Evolutionary conservation across 2,329 filamentous ascomycete species (phyloP), one percentile per base, ranked within the genome.

Genomic region (Trichoderma koningii): DNA sequence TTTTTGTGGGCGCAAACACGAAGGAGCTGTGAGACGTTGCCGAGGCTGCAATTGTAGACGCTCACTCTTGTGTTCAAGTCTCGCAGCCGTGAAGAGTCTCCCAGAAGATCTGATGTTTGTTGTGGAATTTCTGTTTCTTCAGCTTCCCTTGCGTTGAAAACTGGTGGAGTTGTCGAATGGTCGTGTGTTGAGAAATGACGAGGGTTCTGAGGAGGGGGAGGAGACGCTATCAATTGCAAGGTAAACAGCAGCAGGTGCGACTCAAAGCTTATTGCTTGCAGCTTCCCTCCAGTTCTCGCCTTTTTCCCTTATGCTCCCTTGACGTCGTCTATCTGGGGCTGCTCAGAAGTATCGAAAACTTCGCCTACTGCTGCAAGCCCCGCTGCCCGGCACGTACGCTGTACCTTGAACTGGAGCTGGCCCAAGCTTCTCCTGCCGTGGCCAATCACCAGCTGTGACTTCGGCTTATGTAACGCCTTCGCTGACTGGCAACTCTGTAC

Each of bases 381-480:
- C 38, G 21, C 47, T 19, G 23, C 15, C 12, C 1, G 14, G 9
- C 17, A 55, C 1, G 66, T 66, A 64, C 34, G 30, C 2, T 21
- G 45, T 66, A 61, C 60, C 61, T 68, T 26, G 10, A 1, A 44
- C 7, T 15, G 9, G 34, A 14, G 53, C 3, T 56, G 42, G 48
- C 66, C 63, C 53, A 55, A 66, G 59, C 59, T 66, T 14, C 30
- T 42, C n/a, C n/a, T 30, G 23, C 41, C 44, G 19, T 7, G 51
- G n/a, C 75, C 75, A 77, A 76, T 76, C 72, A 75, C 14, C 19
- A 51, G 7, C 5, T 10, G 42, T 64, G 51, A 64, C 66, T 28
- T 60, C 60, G 52, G 57, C 69, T 76, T 76, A 76, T 66, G 69
- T 76, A 76, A 74, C 26, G 5, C 28, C 42, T 28, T 3, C 63